Percentiles rank a stretch among this genome's conserved stretches.
phyloP scores from a whole-genome alignment of 108 stramenopile genomes.

The Tribonema minus region DNA sequence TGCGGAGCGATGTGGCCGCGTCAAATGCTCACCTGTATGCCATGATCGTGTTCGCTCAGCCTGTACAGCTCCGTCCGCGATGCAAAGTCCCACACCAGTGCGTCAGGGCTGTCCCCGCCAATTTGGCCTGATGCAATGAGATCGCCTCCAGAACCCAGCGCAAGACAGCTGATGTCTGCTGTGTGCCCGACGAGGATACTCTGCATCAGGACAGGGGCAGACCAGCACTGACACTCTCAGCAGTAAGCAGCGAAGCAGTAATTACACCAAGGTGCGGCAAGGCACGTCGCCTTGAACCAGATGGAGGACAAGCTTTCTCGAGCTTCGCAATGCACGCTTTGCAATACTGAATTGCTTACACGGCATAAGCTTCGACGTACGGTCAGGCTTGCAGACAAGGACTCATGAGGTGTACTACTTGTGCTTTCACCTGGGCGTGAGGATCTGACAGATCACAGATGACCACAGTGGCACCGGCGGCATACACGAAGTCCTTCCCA shows the following conservation, averaged over 20 bases:
- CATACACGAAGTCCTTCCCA: constrained; percentile 51
- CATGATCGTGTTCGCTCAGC: constrained; percentile 60
- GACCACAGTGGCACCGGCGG: constrained; percentile 49
- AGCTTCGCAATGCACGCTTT: no score
- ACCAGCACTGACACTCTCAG: no score
- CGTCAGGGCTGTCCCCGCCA: constrained; percentile 51
- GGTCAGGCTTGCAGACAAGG: no score
- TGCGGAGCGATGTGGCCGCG: no score
- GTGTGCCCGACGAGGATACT: constrained; percentile 47
- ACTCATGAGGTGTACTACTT: no score
- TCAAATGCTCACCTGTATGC: constrained; percentile 14
- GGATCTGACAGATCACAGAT: constrained; percentile 56
- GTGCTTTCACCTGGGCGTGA: constrained; percentile 46
- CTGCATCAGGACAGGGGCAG: background rate
- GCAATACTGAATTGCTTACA: no score
- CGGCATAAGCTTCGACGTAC: no score
- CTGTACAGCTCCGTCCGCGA: constrained; percentile 42
- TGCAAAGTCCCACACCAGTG: constrained; percentile 57
- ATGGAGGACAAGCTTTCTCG: no score
- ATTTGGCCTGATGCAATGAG: constrained; percentile 58
- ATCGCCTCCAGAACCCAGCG: constrained; percentile 9
- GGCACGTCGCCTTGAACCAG: no score
- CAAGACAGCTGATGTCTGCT: constrained; percentile 28
- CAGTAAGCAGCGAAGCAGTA: no score
- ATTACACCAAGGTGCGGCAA: no score